Conservation (phyloP, 768 basidiomycete species). For the Tylopilus felleus region DNA sequence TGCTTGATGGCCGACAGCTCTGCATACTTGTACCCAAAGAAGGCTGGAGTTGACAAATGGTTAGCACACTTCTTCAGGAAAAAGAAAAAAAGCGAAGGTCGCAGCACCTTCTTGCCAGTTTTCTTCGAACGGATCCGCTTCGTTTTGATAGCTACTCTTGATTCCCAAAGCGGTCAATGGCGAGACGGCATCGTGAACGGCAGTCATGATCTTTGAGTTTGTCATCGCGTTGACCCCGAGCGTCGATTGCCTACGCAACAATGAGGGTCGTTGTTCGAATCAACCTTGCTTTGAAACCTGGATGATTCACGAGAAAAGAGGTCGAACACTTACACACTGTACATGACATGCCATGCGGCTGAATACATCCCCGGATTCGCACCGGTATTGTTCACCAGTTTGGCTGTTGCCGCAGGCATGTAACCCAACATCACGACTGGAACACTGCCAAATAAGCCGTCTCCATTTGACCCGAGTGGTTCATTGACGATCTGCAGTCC, state of each 20-base stretch:
- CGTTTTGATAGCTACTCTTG: conserved; percentile 23
- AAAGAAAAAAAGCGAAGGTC: background rate
- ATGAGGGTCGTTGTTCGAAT: background rate
- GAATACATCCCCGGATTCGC: conserved; percentile 18
- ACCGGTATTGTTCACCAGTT: conserved; percentile 4
- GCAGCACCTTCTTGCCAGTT: conserved; percentile 17
- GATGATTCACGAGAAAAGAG: background rate
- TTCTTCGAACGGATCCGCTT: conserved; percentile 14
- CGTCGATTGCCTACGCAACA: conserved; percentile 13
- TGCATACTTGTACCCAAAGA: conserved; percentile 21
- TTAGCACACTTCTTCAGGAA: background rate
- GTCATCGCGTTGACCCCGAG: background rate
- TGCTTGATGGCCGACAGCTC: conserved; percentile 17
- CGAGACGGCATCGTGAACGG: conserved; percentile 6
- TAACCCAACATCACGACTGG: background rate
- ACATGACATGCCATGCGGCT: conserved; percentile 14
- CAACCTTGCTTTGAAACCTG: background rate
- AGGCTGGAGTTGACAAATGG: conserved; percentile 3
- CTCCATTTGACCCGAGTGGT: background rate
- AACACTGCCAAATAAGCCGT: background rate
- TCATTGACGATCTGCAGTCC: conserved; percentile 14
- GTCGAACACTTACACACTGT: conserved; percentile 6
- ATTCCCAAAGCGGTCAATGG: conserved; percentile 17
- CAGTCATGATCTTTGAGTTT: conserved; percentile 1
- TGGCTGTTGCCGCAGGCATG: conserved; percentile 5